Percentiles rank a stretch among this genome's conserved stretches.
phyloP scores from a whole-genome alignment of 768 basidiomycete genomes.

The Pleurotus sapidus region DNA sequence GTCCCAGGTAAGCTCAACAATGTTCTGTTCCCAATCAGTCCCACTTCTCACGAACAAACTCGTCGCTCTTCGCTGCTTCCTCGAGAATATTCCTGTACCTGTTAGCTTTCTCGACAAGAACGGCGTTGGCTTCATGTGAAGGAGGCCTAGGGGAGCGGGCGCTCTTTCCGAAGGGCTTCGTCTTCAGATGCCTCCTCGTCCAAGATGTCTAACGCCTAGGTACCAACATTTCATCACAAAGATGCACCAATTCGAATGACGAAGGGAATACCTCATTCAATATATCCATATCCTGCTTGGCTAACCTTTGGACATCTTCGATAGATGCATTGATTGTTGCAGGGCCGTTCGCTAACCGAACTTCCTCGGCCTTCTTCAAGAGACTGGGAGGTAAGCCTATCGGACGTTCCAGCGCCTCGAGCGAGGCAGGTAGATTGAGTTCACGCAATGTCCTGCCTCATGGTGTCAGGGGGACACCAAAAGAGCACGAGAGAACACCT shows the following conservation, averaged over 20 bases:
- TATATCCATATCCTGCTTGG: slow-evolving; percentile 54
- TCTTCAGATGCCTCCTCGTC: slow-evolving; percentile 89
- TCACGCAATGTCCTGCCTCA: slow-evolving; percentile 55
- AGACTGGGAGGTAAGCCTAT: slow-evolving; percentile 88
- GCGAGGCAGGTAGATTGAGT: slow-evolving; percentile 78
- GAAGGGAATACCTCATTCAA: slow-evolving; percentile 66
- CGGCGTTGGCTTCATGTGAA: slow-evolving; percentile 77
- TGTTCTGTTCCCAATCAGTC: slow-evolving; percentile 79
- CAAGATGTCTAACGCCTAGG: slow-evolving; percentile 84
- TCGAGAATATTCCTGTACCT: slow-evolving; percentile 71
- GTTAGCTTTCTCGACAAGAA: slow-evolving; percentile 66
- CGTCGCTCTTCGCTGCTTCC: slow-evolving; percentile 75
- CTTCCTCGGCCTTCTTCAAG: slow-evolving; percentile 80
- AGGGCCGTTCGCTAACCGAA: slow-evolving; percentile 76
- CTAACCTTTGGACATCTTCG: slow-evolving; percentile 68
- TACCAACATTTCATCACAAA: background rate
- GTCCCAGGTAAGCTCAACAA: slow-evolving; percentile 66
- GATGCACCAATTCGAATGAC: too few relatives aligned
- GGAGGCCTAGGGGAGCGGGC: slow-evolving; percentile 48
- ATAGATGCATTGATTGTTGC: slow-evolving; percentile 67
- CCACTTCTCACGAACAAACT: slow-evolving; percentile 78
- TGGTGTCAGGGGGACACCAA: background rate
- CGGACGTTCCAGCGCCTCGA: slow-evolving; percentile 86
- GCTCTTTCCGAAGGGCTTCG: slow-evolving; percentile 59
- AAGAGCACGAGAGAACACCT: background rate